A percentile compares a stretch with the other conserved stretches of the same genome.
phyloP scores from a whole-genome alignment of 2,329 filamentous ascomycete genomes.

The Magnaporthales sp. region DNA sequence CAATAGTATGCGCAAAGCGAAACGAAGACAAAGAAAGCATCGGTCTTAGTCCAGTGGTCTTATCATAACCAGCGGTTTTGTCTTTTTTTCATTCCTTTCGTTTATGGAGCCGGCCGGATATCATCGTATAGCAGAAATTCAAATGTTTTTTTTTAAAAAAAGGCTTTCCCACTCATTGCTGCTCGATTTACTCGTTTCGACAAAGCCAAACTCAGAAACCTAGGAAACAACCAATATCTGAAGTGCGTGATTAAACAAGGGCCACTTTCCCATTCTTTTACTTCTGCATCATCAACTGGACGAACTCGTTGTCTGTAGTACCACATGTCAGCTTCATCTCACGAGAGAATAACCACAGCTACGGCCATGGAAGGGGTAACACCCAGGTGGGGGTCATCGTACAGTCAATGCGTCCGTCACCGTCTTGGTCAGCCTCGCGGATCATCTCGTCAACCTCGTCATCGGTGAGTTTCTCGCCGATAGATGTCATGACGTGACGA shows the following conservation, averaged over 20 bases:
- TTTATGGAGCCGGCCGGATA: conserved; percentile 3
- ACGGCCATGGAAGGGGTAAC: not conserved
- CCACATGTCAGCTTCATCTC: conserved; percentile 15
- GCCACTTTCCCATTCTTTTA: conserved; percentile 32
- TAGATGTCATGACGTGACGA: conserved; percentile 86
- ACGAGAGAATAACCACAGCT: not conserved
- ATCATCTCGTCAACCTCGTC: conserved; percentile 94
- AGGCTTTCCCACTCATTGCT: conserved; percentile 4
- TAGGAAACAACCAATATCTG: conserved; percentile 11
- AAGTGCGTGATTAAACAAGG: conserved; percentile 4
- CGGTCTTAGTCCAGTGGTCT: not conserved
- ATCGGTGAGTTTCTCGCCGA: conserved; percentile 84
- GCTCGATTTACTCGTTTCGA: conserved; percentile 12
- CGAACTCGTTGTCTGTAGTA: conserved; percentile 74
- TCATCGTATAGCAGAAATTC: conserved; percentile 4
- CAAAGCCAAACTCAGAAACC: conserved; percentile 12
- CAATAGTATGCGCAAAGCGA: not conserved
- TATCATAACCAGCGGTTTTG: conserved; percentile 1
- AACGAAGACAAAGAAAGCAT: not conserved
- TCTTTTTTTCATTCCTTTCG: conserved; percentile 2
- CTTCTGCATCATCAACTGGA: conserved; percentile 95
- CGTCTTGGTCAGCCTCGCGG: conserved; percentile 81
- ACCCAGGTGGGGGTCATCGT: conserved; percentile 25
- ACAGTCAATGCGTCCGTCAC: conserved; percentile 85
- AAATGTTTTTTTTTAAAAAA: not conserved